A percentile compares a stretch with the other conserved stretches of the same genome.
Conservation (phyloP, 1,284 basidiomycete species). For the Exobasidium rhododendri region DNA sequence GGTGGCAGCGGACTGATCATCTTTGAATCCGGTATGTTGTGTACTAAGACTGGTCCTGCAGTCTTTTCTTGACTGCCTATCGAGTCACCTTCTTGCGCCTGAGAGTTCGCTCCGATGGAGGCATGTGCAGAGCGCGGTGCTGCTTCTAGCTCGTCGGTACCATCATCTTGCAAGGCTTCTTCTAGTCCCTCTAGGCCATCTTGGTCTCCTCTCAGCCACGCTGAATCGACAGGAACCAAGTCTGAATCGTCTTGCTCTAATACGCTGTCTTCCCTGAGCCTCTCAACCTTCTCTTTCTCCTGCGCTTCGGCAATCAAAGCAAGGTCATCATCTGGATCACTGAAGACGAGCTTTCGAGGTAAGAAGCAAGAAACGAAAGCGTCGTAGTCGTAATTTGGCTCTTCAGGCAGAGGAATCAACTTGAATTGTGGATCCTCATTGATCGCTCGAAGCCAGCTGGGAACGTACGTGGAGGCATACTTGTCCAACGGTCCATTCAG, state of each 20-base stretch:
- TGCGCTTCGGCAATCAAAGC: background rate
- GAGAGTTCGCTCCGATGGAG: background rate
- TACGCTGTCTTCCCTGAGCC: background rate
- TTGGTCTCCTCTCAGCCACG: background rate
- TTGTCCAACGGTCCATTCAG: conserved; percentile 3
- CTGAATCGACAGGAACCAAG: background rate
- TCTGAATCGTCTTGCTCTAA: background rate
- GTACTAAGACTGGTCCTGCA: background rate
- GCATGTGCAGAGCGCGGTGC: background rate
- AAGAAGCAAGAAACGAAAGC: conserved; percentile 9
- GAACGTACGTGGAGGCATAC: conserved; percentile 9
- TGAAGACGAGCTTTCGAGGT: conserved; percentile 5
- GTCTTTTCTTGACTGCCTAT: background rate
- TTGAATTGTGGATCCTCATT: conserved; percentile 9
- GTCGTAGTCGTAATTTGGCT: background rate
- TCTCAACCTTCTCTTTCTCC: conserved; percentile 8
- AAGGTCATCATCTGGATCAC: conserved; percentile 2
- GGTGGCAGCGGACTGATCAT: background rate
- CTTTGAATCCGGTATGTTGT: background rate
- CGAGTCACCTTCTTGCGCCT: background rate
- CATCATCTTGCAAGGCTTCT: background rate
- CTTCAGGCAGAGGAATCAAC: conserved; percentile 5
- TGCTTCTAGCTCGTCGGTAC: background rate
- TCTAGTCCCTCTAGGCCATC: background rate
- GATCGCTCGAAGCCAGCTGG: conserved; percentile 11